Conservation (phyloP, 148 eudicot species). For the Chenopodium berlandieri region DNA sequence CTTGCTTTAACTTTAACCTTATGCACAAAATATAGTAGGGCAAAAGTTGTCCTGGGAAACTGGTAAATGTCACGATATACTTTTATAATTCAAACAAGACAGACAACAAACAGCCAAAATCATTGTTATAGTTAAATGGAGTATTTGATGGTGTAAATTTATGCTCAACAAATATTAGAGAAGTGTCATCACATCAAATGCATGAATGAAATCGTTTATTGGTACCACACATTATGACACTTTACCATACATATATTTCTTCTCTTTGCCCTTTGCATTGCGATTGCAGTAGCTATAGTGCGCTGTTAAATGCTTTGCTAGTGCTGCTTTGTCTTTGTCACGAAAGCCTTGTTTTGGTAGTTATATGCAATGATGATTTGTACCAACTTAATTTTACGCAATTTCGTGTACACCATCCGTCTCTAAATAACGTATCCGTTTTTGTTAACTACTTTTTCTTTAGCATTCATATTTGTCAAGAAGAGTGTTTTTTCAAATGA, state of each 20-base stretch:
- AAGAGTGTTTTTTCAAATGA: too few relatives aligned
- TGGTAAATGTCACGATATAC: not conserved
- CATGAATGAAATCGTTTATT: not conserved
- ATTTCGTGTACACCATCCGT: not conserved
- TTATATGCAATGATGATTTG: conserved; percentile 1
- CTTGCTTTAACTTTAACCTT: not conserved
- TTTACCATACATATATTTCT: not conserved
- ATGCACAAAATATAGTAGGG: not conserved
- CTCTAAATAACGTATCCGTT: not conserved
- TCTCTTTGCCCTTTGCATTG: not conserved
- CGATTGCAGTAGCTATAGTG: not conserved
- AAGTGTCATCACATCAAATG: conserved; percentile 13
- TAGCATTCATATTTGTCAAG: too few relatives aligned
- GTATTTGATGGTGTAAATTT: not conserved
- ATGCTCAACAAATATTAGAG: not conserved
- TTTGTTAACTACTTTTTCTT: too few relatives aligned
- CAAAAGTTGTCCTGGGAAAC: not conserved
- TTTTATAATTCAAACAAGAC: not conserved
- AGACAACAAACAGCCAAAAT: conserved; percentile 6
- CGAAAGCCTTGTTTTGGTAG: conserved; percentile 8
- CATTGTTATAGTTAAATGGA: not conserved
- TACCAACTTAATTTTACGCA: not conserved
- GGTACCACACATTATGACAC: not conserved
- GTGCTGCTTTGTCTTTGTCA: conserved; percentile 15
- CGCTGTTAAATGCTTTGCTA: not conserved